These are phyloP conservation scores for Phytophthora hybrid DNA, from an alignment of 352 stramenopile species.

Conservation along the genomic window DNA sequence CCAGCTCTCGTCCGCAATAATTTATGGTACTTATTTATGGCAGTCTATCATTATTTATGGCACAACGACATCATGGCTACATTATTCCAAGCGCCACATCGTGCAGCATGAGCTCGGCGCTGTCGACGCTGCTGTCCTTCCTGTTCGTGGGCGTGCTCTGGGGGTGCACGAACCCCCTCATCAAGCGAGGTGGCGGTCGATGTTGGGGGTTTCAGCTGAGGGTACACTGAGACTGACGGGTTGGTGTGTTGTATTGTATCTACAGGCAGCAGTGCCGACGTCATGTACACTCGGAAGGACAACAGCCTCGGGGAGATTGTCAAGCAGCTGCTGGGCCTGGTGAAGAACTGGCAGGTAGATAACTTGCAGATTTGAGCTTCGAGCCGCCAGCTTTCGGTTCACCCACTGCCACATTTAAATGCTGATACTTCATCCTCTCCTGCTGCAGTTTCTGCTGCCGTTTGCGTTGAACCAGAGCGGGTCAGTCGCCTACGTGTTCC, in stretches of 20 bases:
- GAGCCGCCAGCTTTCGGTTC: not conserved
- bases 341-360: slow-evolving; percentile 80
- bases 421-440: slow-evolving; percentile 3
- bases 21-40: not conserved
- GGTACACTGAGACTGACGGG: not conserved
- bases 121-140: slow-evolving; percentile 74
- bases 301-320: slow-evolving; percentile 66
- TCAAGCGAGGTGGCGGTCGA: slow-evolving; percentile 67
- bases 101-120: slow-evolving; percentile 31
- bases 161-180: slow-evolving; percentile 89
- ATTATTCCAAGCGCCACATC: not conserved
- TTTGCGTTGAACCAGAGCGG: slow-evolving; percentile 88
- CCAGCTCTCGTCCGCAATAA: not conserved
- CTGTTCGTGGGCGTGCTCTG: slow-evolving; percentile 86
- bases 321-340: slow-evolving; percentile 54
- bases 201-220: not conserved
- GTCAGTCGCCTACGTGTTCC: slow-evolving; percentile 81
- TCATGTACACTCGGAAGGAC: slow-evolving; percentile 66
- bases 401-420: not conserved
- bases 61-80: not conserved
- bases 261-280: slow-evolving; percentile 58
- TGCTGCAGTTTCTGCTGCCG: slow-evolving; percentile 76
- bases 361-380: not conserved
- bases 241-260: not conserved
- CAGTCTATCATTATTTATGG: not conserved